These are phyloP conservation scores for Gomphus bonarii DNA, from an alignment of 1,284 basidiomycete species.

Conservation along the genomic window DNA sequence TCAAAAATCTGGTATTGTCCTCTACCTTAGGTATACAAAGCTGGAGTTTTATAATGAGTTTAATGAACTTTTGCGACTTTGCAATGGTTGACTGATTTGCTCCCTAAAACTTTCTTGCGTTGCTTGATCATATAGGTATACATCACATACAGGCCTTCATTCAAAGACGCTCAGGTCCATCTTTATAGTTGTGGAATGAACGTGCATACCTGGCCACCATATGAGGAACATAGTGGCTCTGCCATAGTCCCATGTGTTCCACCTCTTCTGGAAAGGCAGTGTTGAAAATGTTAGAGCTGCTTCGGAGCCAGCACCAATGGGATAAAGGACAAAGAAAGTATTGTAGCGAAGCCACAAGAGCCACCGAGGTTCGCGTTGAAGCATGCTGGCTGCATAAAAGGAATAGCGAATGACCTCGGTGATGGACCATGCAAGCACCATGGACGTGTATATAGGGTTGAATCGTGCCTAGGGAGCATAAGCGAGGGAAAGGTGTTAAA, in stretches of 20 bases:
- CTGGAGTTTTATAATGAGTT: no score
- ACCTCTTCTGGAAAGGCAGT: conserved; percentile 35
- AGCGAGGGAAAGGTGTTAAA: background rate
- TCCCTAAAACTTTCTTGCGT: conserved; percentile 65
- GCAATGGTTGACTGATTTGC: conserved; percentile 13
- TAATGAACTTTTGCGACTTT: background rate
- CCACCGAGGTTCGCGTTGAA: conserved; percentile 34
- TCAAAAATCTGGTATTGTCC: no score
- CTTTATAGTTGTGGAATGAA: background rate
- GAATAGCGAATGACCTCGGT: conserved; percentile 91
- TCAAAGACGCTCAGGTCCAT: background rate
- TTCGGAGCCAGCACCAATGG: conserved; percentile 85
- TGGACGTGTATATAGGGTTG: conserved; percentile 79
- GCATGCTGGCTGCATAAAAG: conserved; percentile 74
- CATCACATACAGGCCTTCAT: conserved; percentile 71
- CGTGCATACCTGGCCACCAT: conserved; percentile 81
- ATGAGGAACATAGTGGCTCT: conserved; percentile 61
- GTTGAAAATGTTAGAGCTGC: conserved; percentile 78
- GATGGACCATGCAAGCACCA: conserved; percentile 90
- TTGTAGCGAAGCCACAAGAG: conserved; percentile 77
- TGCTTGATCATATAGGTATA: conserved; percentile 87
- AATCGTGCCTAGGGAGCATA: conserved; percentile 42
- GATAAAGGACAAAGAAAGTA: conserved; percentile 89
- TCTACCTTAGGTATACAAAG: no score
- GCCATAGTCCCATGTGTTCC: conserved; percentile 32